phyloP scores from a whole-genome alignment of 805 yeast genomes.

The Phaffomyces thermotolerans region DNA sequence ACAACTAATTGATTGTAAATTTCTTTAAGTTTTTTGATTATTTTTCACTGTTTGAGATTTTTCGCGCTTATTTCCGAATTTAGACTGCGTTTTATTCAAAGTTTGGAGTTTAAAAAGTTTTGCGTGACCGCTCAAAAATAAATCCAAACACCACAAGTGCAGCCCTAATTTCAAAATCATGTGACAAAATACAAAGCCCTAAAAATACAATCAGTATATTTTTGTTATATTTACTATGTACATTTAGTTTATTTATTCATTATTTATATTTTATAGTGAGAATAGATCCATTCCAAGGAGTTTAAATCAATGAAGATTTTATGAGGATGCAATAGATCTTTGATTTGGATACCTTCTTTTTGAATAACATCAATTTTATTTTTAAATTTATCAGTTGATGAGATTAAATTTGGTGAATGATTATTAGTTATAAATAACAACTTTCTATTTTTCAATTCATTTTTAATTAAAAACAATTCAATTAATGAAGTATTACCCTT shows the following conservation, averaged over 20 bases:
- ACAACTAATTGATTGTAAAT: neutral
- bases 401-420: constrained; percentile 50
- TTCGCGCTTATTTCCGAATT: constrained; percentile 2
- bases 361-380: constrained; percentile 55
- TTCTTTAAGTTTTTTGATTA: constrained; percentile 12
- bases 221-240: neutral
- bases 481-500: constrained; percentile 39
- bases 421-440: constrained; percentile 63
- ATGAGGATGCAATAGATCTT: constrained; percentile 76
- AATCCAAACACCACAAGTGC: neutral
- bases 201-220: too few species aligned
- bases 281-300: constrained; percentile 57
- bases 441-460: constrained; percentile 43
- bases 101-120: neutral
- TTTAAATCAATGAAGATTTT: constrained; percentile 63
- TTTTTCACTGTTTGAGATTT: constrained; percentile 3
- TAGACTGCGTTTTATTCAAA: neutral
- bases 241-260: neutral
- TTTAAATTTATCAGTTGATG: constrained; percentile 47
- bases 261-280: constrained; percentile 3
- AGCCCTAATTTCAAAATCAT: constrained; percentile 2
- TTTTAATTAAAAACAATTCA: constrained; percentile 40
- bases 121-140: neutral
- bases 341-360: constrained; percentile 74
- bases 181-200: neutral